Base-by-base conservation (phyloP, 495 filamentous ascomycete species). In the Pseudomonodictys pantanalensis region DNA sequence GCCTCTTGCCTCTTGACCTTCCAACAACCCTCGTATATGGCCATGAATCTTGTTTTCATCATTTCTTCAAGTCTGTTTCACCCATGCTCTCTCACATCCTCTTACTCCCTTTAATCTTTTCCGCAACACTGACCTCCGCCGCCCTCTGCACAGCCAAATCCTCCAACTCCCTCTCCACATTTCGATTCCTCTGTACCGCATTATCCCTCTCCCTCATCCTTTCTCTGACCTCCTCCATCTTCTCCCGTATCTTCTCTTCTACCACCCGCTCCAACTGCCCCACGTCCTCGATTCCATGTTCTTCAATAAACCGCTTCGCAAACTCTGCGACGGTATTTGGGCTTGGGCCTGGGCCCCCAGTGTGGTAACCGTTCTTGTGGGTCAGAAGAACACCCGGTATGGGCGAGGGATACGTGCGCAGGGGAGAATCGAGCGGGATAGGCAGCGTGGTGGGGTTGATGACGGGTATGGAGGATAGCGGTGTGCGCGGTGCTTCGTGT, bases 371-470 rank as follows among this genome's bases (percentile, higher is more conserved):
- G 20, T 58, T 52, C 12, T 64, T 64, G 39, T 76, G 73, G 2
- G 73, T 76, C 30, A 74, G 66, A 15, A 45, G 63, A 12, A 76
- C 38, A 17, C 68, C 70, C 1, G 73, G 59, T 39, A 76, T 52
- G 18, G 66, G 60, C 26, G 58, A 64, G 29, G 66, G 59, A 56
- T 70, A 69, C 17, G 58, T 69, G 38, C 73, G 68, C 7, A 68
- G 64, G 0, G 63, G 53, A 23, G 74, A 71, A 55, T 39, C 25
- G 6, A 76, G 64, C 9, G 71, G 68, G 12, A 76, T 49, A 10
- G 73, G 73, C 8, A 73, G 69, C 4, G 69, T 55, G 23, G 60
- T 35, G n/a, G 67, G 64, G 2, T 51, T 11, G 32, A 69, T 62
- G 18, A 22, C 22, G 11, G 69, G 68, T 24, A 61, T 57, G 23